phyloP scores from a whole-genome alignment of 176 grass and related monocot genomes.

The Avena insularis region DNA sequence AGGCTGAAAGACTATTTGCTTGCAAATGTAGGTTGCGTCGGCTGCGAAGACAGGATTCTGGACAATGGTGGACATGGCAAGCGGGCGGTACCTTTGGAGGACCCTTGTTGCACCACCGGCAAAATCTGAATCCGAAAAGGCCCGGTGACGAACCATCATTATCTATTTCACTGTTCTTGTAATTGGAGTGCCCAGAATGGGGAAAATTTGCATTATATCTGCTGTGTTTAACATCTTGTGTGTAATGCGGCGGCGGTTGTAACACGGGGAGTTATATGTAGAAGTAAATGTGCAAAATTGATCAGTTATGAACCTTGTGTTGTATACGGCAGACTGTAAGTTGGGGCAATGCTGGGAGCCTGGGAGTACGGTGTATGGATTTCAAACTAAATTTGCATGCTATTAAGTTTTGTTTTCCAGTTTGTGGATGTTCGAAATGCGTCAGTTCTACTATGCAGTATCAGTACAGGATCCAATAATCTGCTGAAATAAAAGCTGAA shows the following conservation, averaged over 20 bases:
- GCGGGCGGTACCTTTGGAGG: slow-evolving; percentile 86
- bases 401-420: not conserved
- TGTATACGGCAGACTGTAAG: not conserved
- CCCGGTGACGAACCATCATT: slow-evolving; percentile 37
- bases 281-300: slow-evolving; percentile 23
- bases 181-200: slow-evolving; percentile 8
- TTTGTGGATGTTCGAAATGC: not conserved
- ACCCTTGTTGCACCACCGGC: slow-evolving; percentile 58
- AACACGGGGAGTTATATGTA: slow-evolving; percentile 10
- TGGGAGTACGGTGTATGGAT: not conserved
- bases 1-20: not conserved
- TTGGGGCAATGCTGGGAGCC: not conserved
- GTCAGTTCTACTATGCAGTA: not conserved
- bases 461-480: not conserved
- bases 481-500: not conserved
- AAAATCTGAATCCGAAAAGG: slow-evolving; percentile 52
- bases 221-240: slow-evolving; percentile 15
- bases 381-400: not conserved
- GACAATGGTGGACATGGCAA: slow-evolving; percentile 95
- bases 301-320: slow-evolving; percentile 33
- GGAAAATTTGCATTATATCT: not conserved
- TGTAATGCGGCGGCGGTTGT: slow-evolving; percentile 17
- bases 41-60: slow-evolving; percentile 76
- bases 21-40: slow-evolving; percentile 64
- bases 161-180: not conserved